phyloP scores from a whole-genome alignment of 805 yeast species.

The Hanseniaspora singularis region DNA sequence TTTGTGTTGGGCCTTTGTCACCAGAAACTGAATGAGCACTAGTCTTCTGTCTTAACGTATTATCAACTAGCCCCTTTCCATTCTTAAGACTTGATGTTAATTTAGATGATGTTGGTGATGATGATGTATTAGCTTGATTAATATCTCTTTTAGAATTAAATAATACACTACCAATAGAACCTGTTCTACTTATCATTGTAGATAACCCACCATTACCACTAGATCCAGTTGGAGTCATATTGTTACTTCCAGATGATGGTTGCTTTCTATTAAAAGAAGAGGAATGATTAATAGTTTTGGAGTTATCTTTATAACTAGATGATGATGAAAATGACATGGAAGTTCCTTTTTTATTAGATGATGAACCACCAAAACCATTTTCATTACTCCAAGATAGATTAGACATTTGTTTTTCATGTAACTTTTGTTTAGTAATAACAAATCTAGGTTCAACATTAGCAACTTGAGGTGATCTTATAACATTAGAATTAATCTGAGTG shows the following conservation, averaged over 20 bases:
- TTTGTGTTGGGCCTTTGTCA: neutral
- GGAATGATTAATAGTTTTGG: constrained; percentile 14
- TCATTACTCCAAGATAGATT: constrained; percentile 11
- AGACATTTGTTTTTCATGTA: constrained; percentile 24
- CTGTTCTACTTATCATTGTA: constrained; percentile 25
- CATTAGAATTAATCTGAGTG: constrained; percentile 40
- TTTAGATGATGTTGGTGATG: constrained; percentile 10
- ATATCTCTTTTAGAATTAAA: constrained; percentile 23
- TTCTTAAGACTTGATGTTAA: constrained; percentile 13
- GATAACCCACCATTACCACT: neutral
- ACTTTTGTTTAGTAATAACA: constrained; percentile 64
- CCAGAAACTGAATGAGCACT: neutral
- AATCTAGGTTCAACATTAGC: constrained; percentile 72
- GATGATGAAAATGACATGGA: neutral
- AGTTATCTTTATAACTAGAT: constrained; percentile 12
- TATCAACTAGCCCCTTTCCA: too few relatives aligned
- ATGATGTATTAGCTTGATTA: constrained; percentile 15
- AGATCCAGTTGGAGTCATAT: neutral
- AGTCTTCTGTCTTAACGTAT: too few relatives aligned
- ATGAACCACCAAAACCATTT: constrained; percentile 9
- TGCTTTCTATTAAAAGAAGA: constrained; percentile 15
- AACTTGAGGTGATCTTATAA: constrained; percentile 61
- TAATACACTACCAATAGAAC: constrained; percentile 28
- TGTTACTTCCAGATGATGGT: neutral
- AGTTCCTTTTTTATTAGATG: constrained; percentile 3